These are phyloP conservation scores for Oryza rufipogon DNA, from an alignment of 176 grass and related monocot genomes.

Conservation along the genomic window DNA sequence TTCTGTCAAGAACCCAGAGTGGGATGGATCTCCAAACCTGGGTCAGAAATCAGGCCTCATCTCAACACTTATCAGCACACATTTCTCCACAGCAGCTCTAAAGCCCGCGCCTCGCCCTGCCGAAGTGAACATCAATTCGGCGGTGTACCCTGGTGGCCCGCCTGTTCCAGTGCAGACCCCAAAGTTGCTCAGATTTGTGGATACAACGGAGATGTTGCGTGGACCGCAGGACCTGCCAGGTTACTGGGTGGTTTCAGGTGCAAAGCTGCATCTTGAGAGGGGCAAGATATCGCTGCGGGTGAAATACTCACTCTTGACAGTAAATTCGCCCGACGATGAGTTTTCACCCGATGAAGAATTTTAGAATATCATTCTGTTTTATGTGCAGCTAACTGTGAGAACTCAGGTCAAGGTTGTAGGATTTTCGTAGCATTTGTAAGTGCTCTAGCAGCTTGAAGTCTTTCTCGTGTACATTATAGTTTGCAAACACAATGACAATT, in stretches of 20 bases:
- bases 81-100: slow-evolving; percentile 76
- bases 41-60: slow-evolving; percentile 91
- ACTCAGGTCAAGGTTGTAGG: neutral
- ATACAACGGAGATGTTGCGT: slow-evolving; percentile 79
- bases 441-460: neutral
- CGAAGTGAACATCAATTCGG: slow-evolving; percentile 91
- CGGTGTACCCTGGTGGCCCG: slow-evolving; percentile 83
- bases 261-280: slow-evolving; percentile 86
- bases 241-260: slow-evolving; percentile 94
- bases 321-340: slow-evolving; percentile 66
- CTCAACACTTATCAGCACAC: slow-evolving; percentile 92
- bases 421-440: neutral
- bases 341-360: slow-evolving; percentile 46
- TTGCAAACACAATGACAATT: slow-evolving; percentile 11
- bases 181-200: slow-evolving; percentile 87
- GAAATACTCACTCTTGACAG: slow-evolving; percentile 77
- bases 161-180: slow-evolving; percentile 78
- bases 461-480: slow-evolving; percentile 13
- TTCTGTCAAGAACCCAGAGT: slow-evolving; percentile 59
- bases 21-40: slow-evolving; percentile 89
- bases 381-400: slow-evolving; percentile 21
- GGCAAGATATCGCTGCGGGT: slow-evolving; percentile 88
- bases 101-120: slow-evolving; percentile 66
- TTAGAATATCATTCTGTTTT: slow-evolving; percentile 16
- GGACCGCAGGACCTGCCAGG: slow-evolving; percentile 91